Conservation (phyloP, 148 eudicot genomes). For the Pharnaceum exiguum region DNA sequence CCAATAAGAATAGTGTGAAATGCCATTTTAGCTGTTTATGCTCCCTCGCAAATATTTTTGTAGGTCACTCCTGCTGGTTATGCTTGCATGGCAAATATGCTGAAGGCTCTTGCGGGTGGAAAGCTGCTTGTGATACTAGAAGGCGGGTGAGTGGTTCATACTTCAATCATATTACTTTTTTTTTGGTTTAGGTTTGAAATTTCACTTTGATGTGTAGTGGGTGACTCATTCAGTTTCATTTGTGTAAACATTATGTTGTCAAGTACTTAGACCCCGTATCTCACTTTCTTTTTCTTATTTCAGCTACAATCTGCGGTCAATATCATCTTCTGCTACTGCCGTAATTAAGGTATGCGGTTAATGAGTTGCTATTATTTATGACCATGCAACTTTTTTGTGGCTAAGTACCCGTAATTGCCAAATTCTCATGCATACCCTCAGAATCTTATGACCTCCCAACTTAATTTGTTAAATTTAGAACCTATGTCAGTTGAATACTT, state of each 20-base stretch:
- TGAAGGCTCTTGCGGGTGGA: conserved; percentile 63
- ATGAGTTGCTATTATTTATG: too few relatives aligned
- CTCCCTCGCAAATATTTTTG: conserved; percentile 13
- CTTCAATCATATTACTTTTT: neutral
- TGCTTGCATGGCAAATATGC: conserved; percentile 87
- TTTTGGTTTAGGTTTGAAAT: neutral
- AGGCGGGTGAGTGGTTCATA: conserved; percentile 75
- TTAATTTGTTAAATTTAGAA: too few relatives aligned
- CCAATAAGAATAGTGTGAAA: too few relatives aligned
- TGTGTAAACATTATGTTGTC: neutral
- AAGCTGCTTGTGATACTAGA: conserved; percentile 92
- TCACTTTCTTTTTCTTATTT: conserved; percentile 16
- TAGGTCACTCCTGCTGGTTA: conserved; percentile 90
- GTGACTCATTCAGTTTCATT: neutral
- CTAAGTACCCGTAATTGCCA: neutral
- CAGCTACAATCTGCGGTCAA: conserved; percentile 97
- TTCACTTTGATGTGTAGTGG: neutral
- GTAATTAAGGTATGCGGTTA: conserved; percentile 97
- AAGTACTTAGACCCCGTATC: neutral
- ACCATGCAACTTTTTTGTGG: neutral
- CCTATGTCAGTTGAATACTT: too few relatives aligned
- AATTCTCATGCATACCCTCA: neutral
- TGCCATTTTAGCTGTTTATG: too few relatives aligned
- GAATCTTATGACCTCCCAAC: too few relatives aligned
- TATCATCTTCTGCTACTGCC: conserved; percentile 92